Conservation (phyloP, 305 asterid genomes). For the Fraxinus baroniana region DNA sequence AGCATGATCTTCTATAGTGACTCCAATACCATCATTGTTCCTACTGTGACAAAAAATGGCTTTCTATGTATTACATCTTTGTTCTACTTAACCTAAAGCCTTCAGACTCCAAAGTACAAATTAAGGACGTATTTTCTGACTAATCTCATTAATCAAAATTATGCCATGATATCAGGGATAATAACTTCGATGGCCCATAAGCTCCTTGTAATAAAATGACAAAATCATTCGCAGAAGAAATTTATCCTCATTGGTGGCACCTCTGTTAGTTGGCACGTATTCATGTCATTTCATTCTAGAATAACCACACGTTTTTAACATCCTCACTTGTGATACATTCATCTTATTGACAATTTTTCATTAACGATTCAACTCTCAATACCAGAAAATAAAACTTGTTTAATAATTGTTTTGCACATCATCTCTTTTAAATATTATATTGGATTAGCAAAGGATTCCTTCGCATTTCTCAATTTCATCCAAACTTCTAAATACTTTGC, state of each 20-base stretch:
- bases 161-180: background rate
- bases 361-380: background rate
- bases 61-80: background rate
- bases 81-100: background rate
- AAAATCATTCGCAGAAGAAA: too few relatives aligned
- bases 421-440: too few relatives aligned
- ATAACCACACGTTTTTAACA: background rate
- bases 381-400: background rate
- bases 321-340: background rate
- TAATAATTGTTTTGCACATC: too few relatives aligned
- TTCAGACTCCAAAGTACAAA: background rate
- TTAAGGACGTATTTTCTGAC: too few relatives aligned
- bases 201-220: background rate
- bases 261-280: background rate
- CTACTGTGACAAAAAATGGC: background rate
- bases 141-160: background rate
- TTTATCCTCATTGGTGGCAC: background rate
- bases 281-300: background rate
- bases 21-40: background rate
- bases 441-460: too few relatives aligned
- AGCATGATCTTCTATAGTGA: background rate
- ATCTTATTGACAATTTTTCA: background rate
- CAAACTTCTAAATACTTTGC: background rate
- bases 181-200: background rate
- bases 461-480: background rate